phyloP scores from a whole-genome alignment of 805 yeast genomes.

The Yarrowia deformans region DNA sequence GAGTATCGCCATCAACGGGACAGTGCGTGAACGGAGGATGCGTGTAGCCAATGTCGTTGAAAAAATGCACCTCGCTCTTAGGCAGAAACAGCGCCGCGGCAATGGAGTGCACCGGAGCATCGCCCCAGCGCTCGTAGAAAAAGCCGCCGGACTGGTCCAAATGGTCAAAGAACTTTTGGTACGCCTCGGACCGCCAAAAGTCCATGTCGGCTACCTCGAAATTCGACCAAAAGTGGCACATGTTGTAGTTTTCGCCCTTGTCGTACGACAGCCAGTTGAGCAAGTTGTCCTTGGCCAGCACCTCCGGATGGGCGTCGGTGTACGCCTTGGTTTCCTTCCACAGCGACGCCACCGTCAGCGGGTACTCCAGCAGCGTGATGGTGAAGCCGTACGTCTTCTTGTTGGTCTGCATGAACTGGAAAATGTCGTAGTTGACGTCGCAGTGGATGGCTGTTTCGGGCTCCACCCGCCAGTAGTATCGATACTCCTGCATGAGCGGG shows the following conservation, averaged over 20 bases:
- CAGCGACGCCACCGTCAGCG: constrained; percentile 65
- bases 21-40: constrained; percentile 66
- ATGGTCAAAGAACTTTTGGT: constrained; percentile 63
- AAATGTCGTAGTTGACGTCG: constrained; percentile 69
- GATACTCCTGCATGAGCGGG: constrained; percentile 63
- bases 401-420: constrained; percentile 62
- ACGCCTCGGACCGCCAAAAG: constrained; percentile 63
- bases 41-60: constrained; percentile 73
- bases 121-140: constrained; percentile 88
- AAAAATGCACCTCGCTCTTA: constrained; percentile 65
- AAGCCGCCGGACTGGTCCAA: constrained; percentile 75
- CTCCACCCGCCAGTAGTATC: constrained; percentile 80
- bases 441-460: constrained; percentile 69
- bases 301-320: constrained; percentile 57
- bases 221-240: constrained; percentile 86
- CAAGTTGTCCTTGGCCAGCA: constrained; percentile 61
- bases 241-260: constrained; percentile 67
- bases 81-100: constrained; percentile 68
- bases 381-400: constrained; percentile 72
- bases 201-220: constrained; percentile 74
- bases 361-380: constrained; percentile 67
- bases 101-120: constrained; percentile 84
- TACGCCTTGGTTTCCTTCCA: constrained; percentile 65
- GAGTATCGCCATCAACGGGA: constrained; percentile 63
- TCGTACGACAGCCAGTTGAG: constrained; percentile 70